Evolutionary conservation across 768 basidiomycete genomes (phyloP).

Genomic region (Punctularia strigosozonata): DNA sequence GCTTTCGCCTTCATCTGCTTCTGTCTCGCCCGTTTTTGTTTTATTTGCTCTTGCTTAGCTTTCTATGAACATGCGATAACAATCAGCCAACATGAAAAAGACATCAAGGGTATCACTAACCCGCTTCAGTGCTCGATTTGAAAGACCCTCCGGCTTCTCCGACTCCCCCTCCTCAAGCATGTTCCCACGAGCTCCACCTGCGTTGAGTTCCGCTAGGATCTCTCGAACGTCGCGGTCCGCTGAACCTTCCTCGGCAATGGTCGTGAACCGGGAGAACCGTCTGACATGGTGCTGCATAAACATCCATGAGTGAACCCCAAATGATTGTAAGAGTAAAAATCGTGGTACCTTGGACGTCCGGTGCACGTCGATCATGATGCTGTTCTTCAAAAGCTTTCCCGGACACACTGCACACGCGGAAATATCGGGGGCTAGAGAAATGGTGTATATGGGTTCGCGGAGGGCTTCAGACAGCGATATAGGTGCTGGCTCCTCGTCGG

Average conservation of each 20-base stretch:
- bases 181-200: no score
- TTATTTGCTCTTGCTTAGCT: slow-evolving; percentile 24
- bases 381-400: slow-evolving; percentile 56
- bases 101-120: slow-evolving; percentile 21
- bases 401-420: slow-evolving; percentile 61
- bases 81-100: background rate
- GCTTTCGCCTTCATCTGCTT: background rate
- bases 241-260: slow-evolving; percentile 26
- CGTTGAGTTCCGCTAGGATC: no score
- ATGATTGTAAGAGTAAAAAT: slow-evolving; percentile 5
- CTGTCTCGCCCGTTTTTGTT: background rate
- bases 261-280: slow-evolving; percentile 39
- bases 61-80: slow-evolving; percentile 21
- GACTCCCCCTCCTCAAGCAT: no score
- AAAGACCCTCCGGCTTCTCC: slow-evolving; percentile 13
- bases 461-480: slow-evolving; percentile 51
- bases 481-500: slow-evolving; percentile 23
- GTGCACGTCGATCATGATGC: slow-evolving; percentile 45
- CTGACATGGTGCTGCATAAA: slow-evolving; percentile 48
- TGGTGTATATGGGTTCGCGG: slow-evolving; percentile 48
- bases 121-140: slow-evolving; percentile 54
- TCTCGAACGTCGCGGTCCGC: slow-evolving; percentile 37
- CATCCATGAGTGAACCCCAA: background rate
- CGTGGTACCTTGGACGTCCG: slow-evolving; percentile 49
- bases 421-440: slow-evolving; percentile 41